Evolutionary conservation across 1,139 yeast genomes (phyloP).

Genomic region (Debaryomycetaceae sp.): DNA sequence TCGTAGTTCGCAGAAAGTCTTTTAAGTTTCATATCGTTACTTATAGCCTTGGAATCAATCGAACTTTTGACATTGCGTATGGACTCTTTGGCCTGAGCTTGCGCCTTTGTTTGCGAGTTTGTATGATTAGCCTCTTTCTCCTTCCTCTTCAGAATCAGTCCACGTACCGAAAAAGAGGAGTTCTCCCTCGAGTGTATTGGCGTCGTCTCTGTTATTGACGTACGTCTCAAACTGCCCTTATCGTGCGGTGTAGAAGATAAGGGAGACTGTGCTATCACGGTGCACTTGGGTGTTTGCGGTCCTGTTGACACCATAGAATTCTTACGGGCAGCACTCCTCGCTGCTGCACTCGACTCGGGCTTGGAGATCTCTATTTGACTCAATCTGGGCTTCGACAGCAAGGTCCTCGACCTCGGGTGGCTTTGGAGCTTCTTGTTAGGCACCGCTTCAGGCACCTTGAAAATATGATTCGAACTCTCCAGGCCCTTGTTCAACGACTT

Average conservation of each 20-base stretch:
- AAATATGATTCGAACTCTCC: slow-evolving; percentile 4
- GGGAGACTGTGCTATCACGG: not conserved
- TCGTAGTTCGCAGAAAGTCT: slow-evolving; percentile 19
- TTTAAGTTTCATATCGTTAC: slow-evolving; percentile 13
- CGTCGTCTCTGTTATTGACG: not conserved
- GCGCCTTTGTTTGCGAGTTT: not conserved
- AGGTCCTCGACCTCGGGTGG: not conserved
- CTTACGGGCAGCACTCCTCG: not conserved
- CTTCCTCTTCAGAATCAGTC: not conserved
- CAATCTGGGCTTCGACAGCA: not conserved
- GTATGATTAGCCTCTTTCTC: not conserved
- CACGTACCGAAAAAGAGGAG: not conserved
- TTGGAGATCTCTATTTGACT: not conserved
- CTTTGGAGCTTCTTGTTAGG: not conserved
- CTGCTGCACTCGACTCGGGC: not conserved
- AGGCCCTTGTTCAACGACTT: slow-evolving; percentile 15
- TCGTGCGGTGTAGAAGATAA: not conserved
- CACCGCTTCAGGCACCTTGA: slow-evolving; percentile 1
- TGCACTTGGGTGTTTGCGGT: not conserved
- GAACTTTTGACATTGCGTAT: slow-evolving; percentile 20
- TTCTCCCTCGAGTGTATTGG: not conserved
- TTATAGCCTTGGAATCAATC: slow-evolving; percentile 17
- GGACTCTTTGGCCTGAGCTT: not conserved
- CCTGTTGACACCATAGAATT: not conserved
- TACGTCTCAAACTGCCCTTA: not conserved